Conservation (phyloP, 2,329 filamentous ascomycete genomes). For the Hymenoscyphus occultus region DNA sequence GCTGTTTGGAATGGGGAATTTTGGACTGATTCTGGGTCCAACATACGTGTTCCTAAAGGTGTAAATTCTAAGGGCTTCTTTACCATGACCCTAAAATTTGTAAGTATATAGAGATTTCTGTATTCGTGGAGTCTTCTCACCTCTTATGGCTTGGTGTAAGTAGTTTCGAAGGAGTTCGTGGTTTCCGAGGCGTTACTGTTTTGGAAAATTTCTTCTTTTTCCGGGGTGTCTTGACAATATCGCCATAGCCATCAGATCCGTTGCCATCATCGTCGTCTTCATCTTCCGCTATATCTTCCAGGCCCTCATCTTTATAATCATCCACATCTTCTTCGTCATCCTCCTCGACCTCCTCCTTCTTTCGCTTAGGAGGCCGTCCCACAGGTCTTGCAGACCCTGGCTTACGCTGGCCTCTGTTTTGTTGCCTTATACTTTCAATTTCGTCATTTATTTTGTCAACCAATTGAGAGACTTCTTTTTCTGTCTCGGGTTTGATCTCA, state of each 20-base stretch:
- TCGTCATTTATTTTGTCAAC: neutral
- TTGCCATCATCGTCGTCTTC: slow-evolving; percentile 24
- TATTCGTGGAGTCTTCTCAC: slow-evolving; percentile 30
- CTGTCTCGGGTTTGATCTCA: slow-evolving; percentile 33
- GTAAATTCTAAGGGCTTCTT: slow-evolving; percentile 95
- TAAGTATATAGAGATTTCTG: neutral
- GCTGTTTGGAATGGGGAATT: slow-evolving; percentile 90
- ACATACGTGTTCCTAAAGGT: slow-evolving; percentile 80
- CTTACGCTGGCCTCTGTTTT: neutral
- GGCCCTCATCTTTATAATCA: slow-evolving; percentile 36
- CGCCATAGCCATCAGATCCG: slow-evolving; percentile 31
- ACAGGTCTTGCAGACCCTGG: neutral
- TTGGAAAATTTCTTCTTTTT: slow-evolving; percentile 53
- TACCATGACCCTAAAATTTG: slow-evolving; percentile 53
- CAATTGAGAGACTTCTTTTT: slow-evolving; percentile 21
- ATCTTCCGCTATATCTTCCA: slow-evolving; percentile 34
- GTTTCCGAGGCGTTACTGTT: slow-evolving; percentile 34
- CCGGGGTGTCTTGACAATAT: slow-evolving; percentile 46
- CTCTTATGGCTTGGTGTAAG: slow-evolving; percentile 65
- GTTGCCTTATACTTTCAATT: neutral
- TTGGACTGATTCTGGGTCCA: slow-evolving; percentile 72
- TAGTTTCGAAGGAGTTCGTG: slow-evolving; percentile 41
- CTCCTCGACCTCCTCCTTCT: slow-evolving; percentile 7
- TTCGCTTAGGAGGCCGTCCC: neutral
- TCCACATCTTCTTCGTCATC: neutral